Evolutionary conservation across 257 asterid genomes (phyloP).

Genomic region (Anisodus acutangulus): DNA sequence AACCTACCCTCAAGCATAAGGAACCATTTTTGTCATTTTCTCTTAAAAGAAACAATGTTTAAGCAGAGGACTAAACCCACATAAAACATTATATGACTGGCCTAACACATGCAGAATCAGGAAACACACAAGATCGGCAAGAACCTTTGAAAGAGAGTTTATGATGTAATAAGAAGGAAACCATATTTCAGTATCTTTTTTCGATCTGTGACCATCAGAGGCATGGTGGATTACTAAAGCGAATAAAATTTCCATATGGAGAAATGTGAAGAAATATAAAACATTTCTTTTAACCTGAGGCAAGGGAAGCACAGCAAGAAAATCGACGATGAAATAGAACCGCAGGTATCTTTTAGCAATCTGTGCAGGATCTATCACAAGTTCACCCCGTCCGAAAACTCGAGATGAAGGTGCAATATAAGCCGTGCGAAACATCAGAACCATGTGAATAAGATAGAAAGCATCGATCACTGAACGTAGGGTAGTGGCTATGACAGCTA

Average conservation of each 20-base stretch:
- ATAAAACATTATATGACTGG: neutral
- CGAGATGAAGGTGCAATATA: constrained; percentile 98
- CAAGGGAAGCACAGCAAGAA: constrained; percentile 89
- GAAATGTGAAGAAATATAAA: constrained; percentile 17
- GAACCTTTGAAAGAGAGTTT: constrained; percentile 14
- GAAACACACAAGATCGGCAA: constrained; percentile 24
- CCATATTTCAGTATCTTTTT: neutral
- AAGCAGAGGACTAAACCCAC: neutral
- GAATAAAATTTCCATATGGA: neutral
- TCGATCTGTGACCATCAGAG: neutral
- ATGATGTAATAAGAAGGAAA: neutral
- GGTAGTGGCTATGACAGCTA: constrained; percentile 86
- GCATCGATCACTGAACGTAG: constrained; percentile 86
- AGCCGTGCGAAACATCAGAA: constrained; percentile 95
- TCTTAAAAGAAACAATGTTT: neutral
- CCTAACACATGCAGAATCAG: constrained; percentile 16
- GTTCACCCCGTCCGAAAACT: constrained; percentile 99
- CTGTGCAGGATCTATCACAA: constrained; percentile 88
- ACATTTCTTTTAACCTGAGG: constrained; percentile 75
- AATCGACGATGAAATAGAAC: constrained; percentile 81
- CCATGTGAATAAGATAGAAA: constrained; percentile 93
- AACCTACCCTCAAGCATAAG: too few species aligned
- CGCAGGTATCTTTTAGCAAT: constrained; percentile 94
- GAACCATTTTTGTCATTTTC: too few species aligned
- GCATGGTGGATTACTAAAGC: constrained; percentile 12